Conservation (phyloP, 139 green algal species). For the Volvox africanus region DNA sequence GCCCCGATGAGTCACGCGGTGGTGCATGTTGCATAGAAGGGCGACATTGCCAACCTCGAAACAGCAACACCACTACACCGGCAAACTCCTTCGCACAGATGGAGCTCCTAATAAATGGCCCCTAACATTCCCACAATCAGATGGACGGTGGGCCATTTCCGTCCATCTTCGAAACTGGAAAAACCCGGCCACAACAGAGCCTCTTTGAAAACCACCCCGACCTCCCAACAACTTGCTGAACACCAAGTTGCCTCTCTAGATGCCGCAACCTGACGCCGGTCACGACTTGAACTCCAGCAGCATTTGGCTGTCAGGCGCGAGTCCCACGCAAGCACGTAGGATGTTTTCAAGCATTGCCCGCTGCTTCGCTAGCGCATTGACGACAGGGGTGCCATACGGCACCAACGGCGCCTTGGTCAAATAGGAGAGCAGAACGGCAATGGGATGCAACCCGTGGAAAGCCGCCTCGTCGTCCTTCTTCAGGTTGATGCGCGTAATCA, state of each 20-base stretch:
- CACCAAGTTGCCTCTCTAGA: no score
- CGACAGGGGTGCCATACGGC: conserved; percentile 89
- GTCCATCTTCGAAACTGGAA: background rate
- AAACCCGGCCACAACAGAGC: background rate
- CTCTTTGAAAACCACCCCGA: background rate
- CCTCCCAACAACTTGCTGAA: no score
- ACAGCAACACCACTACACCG: no score
- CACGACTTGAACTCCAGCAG: conserved; percentile 86
- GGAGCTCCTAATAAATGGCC: no score
- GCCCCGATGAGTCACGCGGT: no score
- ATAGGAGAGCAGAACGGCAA: conserved; percentile 95
- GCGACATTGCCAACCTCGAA: no score
- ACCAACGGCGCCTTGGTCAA: conserved; percentile 96
- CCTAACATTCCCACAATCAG: no score
- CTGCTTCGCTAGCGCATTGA: conserved; percentile 98
- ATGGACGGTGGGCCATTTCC: no score
- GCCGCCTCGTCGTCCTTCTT: conserved; percentile 81
- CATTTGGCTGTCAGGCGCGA: conserved; percentile 98
- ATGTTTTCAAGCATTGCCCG: conserved; percentile 99
- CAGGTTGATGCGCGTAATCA: conserved; percentile 93
- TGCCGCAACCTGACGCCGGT: background rate
- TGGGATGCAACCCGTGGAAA: conserved; percentile 92
- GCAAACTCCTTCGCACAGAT: no score
- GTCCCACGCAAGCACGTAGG: conserved; percentile 94
- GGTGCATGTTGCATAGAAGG: no score